Evolutionary conservation across 1,284 basidiomycete species (phyloP), one percentile per base, ranked within the genome.

Genomic region (Ganoderma boninense): DNA sequence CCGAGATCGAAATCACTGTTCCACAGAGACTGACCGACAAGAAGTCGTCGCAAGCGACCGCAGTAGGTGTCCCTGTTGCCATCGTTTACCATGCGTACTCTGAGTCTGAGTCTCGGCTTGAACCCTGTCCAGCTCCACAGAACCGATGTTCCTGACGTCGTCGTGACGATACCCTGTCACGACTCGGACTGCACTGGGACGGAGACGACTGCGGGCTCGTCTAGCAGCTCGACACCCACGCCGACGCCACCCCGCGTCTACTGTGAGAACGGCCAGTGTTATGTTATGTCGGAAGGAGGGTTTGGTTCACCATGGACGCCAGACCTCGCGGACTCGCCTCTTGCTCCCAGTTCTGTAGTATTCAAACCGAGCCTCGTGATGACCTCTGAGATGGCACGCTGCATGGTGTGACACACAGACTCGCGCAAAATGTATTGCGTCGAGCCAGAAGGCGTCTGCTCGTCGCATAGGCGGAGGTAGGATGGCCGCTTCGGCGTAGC

Each of bases 1-100:
- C 71, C 4, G 66, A 72, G 40, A 68, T 68, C 10, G 14, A 63
- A 23, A 32, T 68, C n/a, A 68, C 66, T 10, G 57, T n/a, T 8
- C 44, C 52, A n/a, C 65, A 61, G n/a, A 20, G 59, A 20, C 29
- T 46, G 10, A 57, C 61, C 16, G 32, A 56, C 42, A 68, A 64
- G 54, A 62, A 32, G n/a, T 63, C 66, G 10, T 20, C 38, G 2
- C 66, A 63, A 14, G 42, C 16, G 20, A 26, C 62, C 6, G 46
- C 43, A 42, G 67, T 68, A 64, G 13, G 54, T 40, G 57, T 35
- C 57, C 4, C 35, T 20, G 32, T 40, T 23, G n/a, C 29, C 2
- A 40, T 7, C n/a, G 16, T 29, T 18, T 14, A 10, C 1, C 14
- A 29, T 18, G 14, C 7, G 23, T 23, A 5, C 26, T 10, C 7